Evolutionary conservation across 495 filamentous ascomycete genomes (phyloP), one percentile per base, ranked within the genome.

Genomic region (Neurospora discreta): DNA sequence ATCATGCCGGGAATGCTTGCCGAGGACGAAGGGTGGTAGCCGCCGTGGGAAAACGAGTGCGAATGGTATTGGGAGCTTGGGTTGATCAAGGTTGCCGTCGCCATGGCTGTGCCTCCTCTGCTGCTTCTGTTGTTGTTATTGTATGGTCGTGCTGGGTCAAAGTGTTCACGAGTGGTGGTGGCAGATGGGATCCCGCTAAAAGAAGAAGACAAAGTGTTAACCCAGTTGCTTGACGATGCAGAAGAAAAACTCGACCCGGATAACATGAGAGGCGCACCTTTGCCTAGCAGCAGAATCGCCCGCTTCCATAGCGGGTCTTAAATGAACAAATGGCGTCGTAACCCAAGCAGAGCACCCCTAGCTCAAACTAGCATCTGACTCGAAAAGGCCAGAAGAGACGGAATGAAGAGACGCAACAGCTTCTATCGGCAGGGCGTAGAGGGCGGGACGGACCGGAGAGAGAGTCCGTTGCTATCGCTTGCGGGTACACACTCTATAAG

Each of bases 261-360:
- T 68, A 40, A 16, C 20, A n/a, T 71, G 74, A 78, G 42, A 30
- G 38, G 81, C 83, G 74, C 77, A 86, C 84, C 84, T 86, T 83
- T 84, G 80, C 78, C 83, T 83, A 78, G 78, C 76, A 73, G 81
- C 80, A 79, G 78, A 78, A 74, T 83, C 83, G 75, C 82, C 84
- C 82, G 78, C 80, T 83, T 85, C 84, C 84, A 86, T 86, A 82
- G 80, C 84, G 83, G 80, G 82, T 73, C 77, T 76, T 43, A 15
- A 71, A 68, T 13, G 60, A 72, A 30, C 16, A 46, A n/a, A 15
- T 65, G 72, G 71, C 43, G 65, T 71, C 69, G 70, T 39, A 40
- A 52, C 75, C 46, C 58, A 69, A 74, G 72, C 70, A 68, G 52
- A 71, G 71, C 68, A 73, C 68, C 60, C 68, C 58, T 68, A 72